These are phyloP conservation scores for Fusarium cicatricum DNA, from an alignment of 2,329 filamentous ascomycete genomes.

Conservation along the genomic window DNA sequence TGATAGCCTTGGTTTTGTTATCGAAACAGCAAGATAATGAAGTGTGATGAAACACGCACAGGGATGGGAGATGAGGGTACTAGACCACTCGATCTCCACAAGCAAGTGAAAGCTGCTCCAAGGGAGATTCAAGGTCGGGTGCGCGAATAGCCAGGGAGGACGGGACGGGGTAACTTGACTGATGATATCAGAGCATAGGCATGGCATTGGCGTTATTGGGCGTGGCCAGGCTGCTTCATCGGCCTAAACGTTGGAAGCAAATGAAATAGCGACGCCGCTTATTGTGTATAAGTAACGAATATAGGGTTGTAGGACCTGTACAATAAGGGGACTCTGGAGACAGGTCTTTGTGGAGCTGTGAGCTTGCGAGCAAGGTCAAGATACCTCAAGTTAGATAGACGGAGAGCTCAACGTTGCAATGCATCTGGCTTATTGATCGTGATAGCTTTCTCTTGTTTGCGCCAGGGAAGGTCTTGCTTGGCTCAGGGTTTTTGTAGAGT, in stretches of 20 bases:
- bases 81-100: not conserved
- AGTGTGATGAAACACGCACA: constrained; percentile 16
- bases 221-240: constrained; percentile 27
- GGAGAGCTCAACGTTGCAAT: constrained; percentile 10
- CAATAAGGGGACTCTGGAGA: constrained; percentile 26
- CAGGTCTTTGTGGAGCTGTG: constrained; percentile 5
- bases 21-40: constrained; percentile 25
- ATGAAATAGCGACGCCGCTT: constrained; percentile 28
- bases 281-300: constrained; percentile 39
- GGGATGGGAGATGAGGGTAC: not conserved
- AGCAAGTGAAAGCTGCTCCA: not conserved
- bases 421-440: constrained; percentile 3
- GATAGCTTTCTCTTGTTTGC: not conserved
- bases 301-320: constrained; percentile 36
- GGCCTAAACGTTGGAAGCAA: constrained; percentile 26
- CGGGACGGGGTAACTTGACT: constrained; percentile 31
- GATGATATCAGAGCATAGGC: constrained; percentile 44
- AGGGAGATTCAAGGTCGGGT: constrained; percentile 11
- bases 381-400: constrained; percentile 26
- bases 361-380: not conserved
- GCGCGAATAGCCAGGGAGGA: constrained; percentile 9
- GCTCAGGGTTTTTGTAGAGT: too few relatives aligned
- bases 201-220: constrained; percentile 48
- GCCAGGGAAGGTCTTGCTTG: not conserved
- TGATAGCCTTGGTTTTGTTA: constrained; percentile 29